Evolutionary conservation across 495 filamentous ascomycete genomes (phyloP).

Genomic region (Hypoxylon fuscum): DNA sequence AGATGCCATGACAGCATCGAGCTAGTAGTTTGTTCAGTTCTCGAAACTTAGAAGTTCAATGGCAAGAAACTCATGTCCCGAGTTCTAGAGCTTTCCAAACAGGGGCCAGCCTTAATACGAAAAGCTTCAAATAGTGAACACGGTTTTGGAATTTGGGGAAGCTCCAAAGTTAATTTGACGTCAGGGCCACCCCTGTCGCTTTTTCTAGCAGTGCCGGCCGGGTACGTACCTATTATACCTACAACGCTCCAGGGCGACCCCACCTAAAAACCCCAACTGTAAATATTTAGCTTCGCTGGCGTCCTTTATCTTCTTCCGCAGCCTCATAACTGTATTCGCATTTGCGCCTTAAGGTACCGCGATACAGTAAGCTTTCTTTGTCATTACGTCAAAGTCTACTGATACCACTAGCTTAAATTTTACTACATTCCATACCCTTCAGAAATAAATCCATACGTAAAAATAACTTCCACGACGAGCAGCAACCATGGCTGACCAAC

Average conservation of each 20-base stretch:
- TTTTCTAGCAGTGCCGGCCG: neutral
- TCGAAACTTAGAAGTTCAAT: slow-evolving; percentile 1
- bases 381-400: neutral
- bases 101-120: slow-evolving; percentile 18
- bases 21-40: neutral
- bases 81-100: slow-evolving; percentile 9
- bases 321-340: slow-evolving; percentile 20
- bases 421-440: slow-evolving; percentile 1
- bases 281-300: slow-evolving; percentile 1
- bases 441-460: too few relatives aligned
- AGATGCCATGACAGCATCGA: slow-evolving; percentile 42
- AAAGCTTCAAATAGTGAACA: slow-evolving; percentile 45
- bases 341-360: neutral
- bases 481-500: slow-evolving; percentile 39
- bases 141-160: slow-evolving; percentile 41
- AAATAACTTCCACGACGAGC: neutral
- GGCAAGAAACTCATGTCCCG: too few relatives aligned
- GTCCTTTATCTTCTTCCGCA: neutral
- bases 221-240: too few relatives aligned
- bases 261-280: slow-evolving; percentile 18
- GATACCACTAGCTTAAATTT: neutral
- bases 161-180: slow-evolving; percentile 40
- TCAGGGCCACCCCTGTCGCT: slow-evolving; percentile 23
- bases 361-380: slow-evolving; percentile 1
- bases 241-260: slow-evolving; percentile 16